Conservation (phyloP, 805 yeast species). For the Kodamaea nitidulidarum region DNA sequence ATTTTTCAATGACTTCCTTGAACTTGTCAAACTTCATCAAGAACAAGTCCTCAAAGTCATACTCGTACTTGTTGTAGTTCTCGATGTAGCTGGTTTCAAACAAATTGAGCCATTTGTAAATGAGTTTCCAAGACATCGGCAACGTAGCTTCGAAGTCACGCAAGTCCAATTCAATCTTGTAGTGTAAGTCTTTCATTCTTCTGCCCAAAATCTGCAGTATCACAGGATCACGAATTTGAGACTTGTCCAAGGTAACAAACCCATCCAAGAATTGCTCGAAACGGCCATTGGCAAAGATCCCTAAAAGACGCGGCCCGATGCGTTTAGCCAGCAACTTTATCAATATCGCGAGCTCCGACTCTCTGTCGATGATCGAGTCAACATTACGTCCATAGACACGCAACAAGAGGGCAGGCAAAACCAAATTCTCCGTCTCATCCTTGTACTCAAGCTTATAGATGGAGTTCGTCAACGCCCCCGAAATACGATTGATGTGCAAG, state of each 20-base stretch:
- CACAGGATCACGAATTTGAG: constrained; percentile 69
- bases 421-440: constrained; percentile 26
- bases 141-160: constrained; percentile 52
- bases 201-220: constrained; percentile 83
- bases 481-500: constrained; percentile 60
- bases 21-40: constrained; percentile 49
- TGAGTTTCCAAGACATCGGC: constrained; percentile 65
- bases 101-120: constrained; percentile 65
- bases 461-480: constrained; percentile 92
- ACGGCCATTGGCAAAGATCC: constrained; percentile 88
- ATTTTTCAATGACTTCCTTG: constrained; percentile 43
- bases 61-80: constrained; percentile 28
- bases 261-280: constrained; percentile 89
- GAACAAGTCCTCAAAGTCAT: constrained; percentile 34
- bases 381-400: constrained; percentile 88
- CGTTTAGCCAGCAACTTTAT: constrained; percentile 68
- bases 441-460: constrained; percentile 70
- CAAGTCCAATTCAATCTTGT: constrained; percentile 61
- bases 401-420: constrained; percentile 60
- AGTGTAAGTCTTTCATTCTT: constrained; percentile 93
- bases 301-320: constrained; percentile 86
- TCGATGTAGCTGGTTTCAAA: constrained; percentile 41
- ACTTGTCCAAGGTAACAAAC: constrained; percentile 69
- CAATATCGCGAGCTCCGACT: constrained; percentile 68
- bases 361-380: constrained; percentile 81